phyloP scores from a whole-genome alignment of 2,329 filamentous ascomycete genomes.

The Diaporthe ampelina region DNA sequence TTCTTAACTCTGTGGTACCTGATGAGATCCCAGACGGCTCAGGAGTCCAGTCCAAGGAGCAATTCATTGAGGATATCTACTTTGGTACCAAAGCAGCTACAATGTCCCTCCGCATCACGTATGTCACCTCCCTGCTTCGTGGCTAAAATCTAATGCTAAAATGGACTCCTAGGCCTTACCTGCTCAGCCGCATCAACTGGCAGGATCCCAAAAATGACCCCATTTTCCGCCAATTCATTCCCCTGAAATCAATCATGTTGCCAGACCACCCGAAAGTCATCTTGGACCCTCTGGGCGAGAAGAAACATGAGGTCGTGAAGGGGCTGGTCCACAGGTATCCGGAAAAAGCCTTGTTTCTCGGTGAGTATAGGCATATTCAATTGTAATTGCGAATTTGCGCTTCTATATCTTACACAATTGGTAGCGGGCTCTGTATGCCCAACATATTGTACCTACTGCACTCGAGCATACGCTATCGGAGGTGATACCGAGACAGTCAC shows the following conservation, averaged over 20 bases:
- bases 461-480: conserved; percentile 71
- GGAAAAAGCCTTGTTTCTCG: conserved; percentile 73
- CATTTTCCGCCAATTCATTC: conserved; percentile 72
- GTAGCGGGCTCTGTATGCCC: conserved; percentile 72
- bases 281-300: conserved; percentile 72
- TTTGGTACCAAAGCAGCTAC: conserved; percentile 66
- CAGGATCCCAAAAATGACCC: conserved; percentile 69
- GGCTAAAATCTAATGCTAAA: neutral
- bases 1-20: conserved; percentile 65
- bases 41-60: conserved; percentile 60
- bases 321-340: conserved; percentile 75
- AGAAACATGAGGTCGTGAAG: conserved; percentile 66
- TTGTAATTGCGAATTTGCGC: too few species aligned
- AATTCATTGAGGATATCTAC: conserved; percentile 68
- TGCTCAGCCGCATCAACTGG: conserved; percentile 73
- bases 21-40: conserved; percentile 57
- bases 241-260: conserved; percentile 65
- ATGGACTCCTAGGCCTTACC: conserved; percentile 62
- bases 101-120: conserved; percentile 73
- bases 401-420: neutral
- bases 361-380: too few species aligned
- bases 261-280: conserved; percentile 67
- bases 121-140: conserved; percentile 42
- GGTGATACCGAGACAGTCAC: conserved; percentile 65
- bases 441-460: conserved; percentile 74